phyloP scores from a whole-genome alignment of 495 filamentous ascomycete genomes.

The Hypoxylon crocopeplum region DNA sequence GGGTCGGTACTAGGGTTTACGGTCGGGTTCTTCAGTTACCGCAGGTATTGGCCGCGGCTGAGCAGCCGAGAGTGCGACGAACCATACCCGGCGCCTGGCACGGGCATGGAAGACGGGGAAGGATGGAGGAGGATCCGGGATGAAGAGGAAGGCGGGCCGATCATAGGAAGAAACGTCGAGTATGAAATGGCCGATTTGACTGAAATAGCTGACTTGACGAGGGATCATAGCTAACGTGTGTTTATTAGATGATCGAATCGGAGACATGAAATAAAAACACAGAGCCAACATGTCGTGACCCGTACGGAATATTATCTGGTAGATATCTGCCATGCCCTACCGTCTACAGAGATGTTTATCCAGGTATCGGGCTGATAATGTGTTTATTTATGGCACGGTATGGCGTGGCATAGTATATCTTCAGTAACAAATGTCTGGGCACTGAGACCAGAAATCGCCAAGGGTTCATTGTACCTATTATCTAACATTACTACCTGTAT shows the following conservation, averaged over 20 bases:
- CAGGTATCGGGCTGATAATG: too few species aligned
- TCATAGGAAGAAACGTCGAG: constrained; percentile 33
- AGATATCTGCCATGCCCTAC: too few species aligned
- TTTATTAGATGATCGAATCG: constrained; percentile 32
- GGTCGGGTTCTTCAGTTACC: constrained; percentile 83
- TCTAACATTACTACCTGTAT: too few species aligned
- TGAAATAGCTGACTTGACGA: constrained; percentile 34
- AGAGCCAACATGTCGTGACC: constrained; percentile 4
- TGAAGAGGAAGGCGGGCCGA: constrained; percentile 42
- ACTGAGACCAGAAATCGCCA: too few species aligned
- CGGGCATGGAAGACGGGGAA: constrained; percentile 25
- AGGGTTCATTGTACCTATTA: too few species aligned
- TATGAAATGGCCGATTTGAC: constrained; percentile 38
- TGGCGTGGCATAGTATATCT: too few species aligned
- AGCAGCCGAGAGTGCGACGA: constrained; percentile 55
- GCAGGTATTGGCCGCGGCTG: constrained; percentile 65
- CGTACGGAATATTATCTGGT: neutral
- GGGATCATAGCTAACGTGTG: constrained; percentile 32
- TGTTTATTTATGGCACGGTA: too few species aligned
- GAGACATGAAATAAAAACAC: neutral
- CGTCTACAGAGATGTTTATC: too few species aligned
- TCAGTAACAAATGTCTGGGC: too few species aligned
- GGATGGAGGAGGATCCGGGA: constrained; percentile 43
- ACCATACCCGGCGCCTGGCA: constrained; percentile 52
- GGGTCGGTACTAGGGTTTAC: constrained; percentile 76